Evolutionary conservation across 176 grass and related monocot genomes (phyloP), one percentile per base, ranked within the genome.

Genomic region (Musa troglodytarum): DNA sequence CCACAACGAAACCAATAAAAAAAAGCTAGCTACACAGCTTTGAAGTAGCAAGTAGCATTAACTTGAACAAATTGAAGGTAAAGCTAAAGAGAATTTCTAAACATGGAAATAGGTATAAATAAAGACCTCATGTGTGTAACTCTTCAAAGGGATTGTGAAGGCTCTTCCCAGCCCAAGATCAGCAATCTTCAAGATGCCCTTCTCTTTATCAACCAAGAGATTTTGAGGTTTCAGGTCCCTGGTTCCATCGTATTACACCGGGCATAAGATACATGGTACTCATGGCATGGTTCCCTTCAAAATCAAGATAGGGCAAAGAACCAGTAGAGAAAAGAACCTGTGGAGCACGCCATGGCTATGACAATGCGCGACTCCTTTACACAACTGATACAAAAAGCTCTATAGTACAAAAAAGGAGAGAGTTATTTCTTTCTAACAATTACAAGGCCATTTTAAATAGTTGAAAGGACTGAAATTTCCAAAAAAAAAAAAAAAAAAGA

Each of bases 201-300:
- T 97, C 63, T 97, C 90, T 79, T 93, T 97, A 77, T 97, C 87
- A 7, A 97, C 87, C 86, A 97, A 52, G 14, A 97, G 85, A 72
- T 96, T 96, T 79, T 97, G 93, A 26, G 93, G 93, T 72, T 97
- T 97, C 49, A 97, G 82, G 80, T 97, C 93, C 80, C 90, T 97
- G 70, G 10, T 63, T 43, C 34, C 34, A 43, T 53, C 11, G 50
- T 13, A 69, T 34, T 72, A 9, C 20, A 20, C 24, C 64, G 2
- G 76, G 68, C 9, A 77, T 26, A 23, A 61, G 52, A 12, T 70
- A 74, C 11, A 76, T 29, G 67, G 61, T 82, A 8, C 29, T 49
- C 11, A 28, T 67, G 58, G 72, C 15, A 77, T 23, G 53, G 54
- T 2, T 64, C 17, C 14, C 69, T 81, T 23, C 70, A 16, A 80